Base-by-base conservation (phyloP, 495 filamentous ascomycete genomes). In the Delitschia confertaspora region DNA sequence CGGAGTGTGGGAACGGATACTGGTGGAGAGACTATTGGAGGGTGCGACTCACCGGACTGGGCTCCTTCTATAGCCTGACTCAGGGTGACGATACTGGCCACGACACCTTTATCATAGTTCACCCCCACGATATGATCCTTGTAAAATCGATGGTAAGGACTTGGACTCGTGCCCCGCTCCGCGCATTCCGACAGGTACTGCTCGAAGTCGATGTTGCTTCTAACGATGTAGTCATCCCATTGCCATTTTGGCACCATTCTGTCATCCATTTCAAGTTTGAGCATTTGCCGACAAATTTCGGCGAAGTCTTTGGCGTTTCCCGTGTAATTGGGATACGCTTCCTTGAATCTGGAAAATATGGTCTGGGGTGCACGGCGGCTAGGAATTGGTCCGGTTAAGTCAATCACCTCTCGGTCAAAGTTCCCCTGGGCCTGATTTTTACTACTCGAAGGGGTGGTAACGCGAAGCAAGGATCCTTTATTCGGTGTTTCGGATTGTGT, bases 181-280 rank as follows among this genome's bases (percentile, higher is more conserved):
- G 33, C 11, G 24, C 48, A 56, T 14, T 44, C 11, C 13, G 23
- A 10, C 7, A 38, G 33, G 30, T 62, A 60, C 2, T 47, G 16
- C 14, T 22, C 31, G 37, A 55, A 63, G 4, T 59, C 55, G 0
- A 35, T 49, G 24, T 47, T 38, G 31, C 57, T 47, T 22, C 58
- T 21, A 16, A 60, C 45, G 17, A 63, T 46, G 32, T 25, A 63
- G 31, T 61, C 58, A 45, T 63, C 60, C 60, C 60, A 63, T 17
- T 48, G 45, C n/a, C 32, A 57, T 23, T 38, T 55, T 20, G 51
- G 49, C 19, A 48, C 33, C 46, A 55, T 51, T 32, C 41, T 49
- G 17, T 50, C 51, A 8, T 50, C 44, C 13, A 36, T 7, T 7
- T 52, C 42, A 3, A 60, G 42, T 6, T 40, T 33, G 14, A 48